Evolutionary conservation across 306 rosid species (phyloP).

Genomic region (Comarum palustre): DNA sequence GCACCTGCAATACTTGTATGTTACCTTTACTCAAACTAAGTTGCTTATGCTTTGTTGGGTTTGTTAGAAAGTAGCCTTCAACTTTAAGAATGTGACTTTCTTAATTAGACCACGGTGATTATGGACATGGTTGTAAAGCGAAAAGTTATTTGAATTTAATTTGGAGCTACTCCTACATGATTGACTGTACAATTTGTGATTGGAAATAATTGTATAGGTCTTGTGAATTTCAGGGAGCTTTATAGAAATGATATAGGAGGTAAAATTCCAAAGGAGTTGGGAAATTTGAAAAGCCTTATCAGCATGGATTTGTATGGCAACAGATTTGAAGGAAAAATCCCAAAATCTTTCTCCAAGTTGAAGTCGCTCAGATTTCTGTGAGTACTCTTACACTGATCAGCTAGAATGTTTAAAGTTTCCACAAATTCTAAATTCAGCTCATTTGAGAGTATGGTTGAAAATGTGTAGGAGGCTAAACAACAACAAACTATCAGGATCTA

Average conservation of each 20-base stretch:
- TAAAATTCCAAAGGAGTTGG: conserved; percentile 68
- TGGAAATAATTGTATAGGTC: background rate
- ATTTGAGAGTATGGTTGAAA: conserved; percentile 16
- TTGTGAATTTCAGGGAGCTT: conserved; percentile 67
- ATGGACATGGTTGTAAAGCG: background rate
- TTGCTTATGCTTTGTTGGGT: background rate
- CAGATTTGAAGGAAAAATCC: conserved; percentile 72
- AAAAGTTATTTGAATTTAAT: background rate
- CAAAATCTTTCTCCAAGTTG: conserved; percentile 72
- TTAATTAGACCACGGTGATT: background rate
- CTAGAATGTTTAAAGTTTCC: conserved; percentile 2
- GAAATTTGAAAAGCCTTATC: conserved; percentile 61
- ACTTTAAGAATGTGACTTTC: background rate
- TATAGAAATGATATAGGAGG: conserved; percentile 72
- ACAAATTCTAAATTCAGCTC: conserved; percentile 1
- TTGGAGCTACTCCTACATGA: background rate
- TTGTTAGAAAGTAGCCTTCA: background rate
- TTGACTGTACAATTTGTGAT: background rate
- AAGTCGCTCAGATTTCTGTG: conserved; percentile 86
- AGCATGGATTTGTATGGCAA: conserved; percentile 90
- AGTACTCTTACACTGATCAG: conserved; percentile 31
- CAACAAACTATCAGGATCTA: conserved; percentile 76
- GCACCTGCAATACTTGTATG: conserved; percentile 79
- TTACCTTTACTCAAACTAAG: conserved; percentile 2
- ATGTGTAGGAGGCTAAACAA: conserved; percentile 60